Evolutionary conservation across 2,329 filamentous ascomycete species (phyloP).

Genomic region (Cercospora sesami): DNA sequence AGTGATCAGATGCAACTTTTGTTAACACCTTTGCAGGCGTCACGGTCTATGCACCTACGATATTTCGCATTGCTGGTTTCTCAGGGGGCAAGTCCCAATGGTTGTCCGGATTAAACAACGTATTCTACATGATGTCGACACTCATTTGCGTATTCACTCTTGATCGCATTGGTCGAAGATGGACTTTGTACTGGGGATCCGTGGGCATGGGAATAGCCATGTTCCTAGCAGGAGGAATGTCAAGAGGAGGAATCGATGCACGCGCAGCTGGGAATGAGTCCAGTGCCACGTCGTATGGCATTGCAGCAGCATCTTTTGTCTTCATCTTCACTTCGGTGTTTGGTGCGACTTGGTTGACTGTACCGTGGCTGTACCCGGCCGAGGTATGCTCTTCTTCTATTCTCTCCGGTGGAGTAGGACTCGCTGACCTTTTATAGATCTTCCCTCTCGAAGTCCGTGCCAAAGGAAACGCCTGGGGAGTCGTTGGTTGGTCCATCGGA

Average conservation of each 20-base stretch:
- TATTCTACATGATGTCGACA: slow-evolving; percentile 39
- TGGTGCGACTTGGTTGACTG: slow-evolving; percentile 63
- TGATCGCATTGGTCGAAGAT: slow-evolving; percentile 39
- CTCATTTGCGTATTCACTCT: slow-evolving; percentile 42
- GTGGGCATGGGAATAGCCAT: slow-evolving; percentile 39
- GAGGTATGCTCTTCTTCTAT: slow-evolving; percentile 9
- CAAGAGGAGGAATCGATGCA: slow-evolving; percentile 34
- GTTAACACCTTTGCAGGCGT: slow-evolving; percentile 31
- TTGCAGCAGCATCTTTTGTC: slow-evolving; percentile 67
- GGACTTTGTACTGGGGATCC: slow-evolving; percentile 41
- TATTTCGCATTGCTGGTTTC: slow-evolving; percentile 40
- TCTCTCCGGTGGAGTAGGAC: background rate
- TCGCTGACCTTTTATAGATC: slow-evolving; percentile 62
- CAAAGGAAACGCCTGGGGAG: slow-evolving; percentile 73
- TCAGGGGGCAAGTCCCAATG: slow-evolving; percentile 43
- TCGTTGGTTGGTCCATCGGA: slow-evolving; percentile 73
- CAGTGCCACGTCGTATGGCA: slow-evolving; percentile 29
- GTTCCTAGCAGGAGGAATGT: slow-evolving; percentile 39
- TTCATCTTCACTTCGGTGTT: slow-evolving; percentile 68
- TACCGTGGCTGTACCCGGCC: slow-evolving; percentile 48
- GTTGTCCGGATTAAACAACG: slow-evolving; percentile 45
- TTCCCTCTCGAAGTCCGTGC: slow-evolving; percentile 70
- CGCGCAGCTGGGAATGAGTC: slow-evolving; percentile 27
- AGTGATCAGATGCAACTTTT: slow-evolving; percentile 13
- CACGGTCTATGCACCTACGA: slow-evolving; percentile 41